Percentiles rank a stretch among this genome's conserved stretches.
phyloP scores from a whole-genome alignment of 2,329 filamentous ascomycete species.

The Neonectria sp. region DNA sequence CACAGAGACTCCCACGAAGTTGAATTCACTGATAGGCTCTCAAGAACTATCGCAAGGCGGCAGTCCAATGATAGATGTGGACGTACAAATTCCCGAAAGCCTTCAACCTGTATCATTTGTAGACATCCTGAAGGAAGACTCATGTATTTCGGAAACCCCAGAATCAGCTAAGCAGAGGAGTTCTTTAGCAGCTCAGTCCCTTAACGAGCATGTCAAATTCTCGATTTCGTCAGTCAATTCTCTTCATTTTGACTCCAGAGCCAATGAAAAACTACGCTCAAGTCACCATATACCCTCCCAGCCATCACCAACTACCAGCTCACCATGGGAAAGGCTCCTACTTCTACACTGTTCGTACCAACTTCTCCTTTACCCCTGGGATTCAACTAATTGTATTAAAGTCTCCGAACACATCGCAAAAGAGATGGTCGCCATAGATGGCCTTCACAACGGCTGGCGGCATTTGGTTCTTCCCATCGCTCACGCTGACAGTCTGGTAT shows the following conservation, averaged over 20 bases:
- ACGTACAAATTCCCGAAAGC: not conserved
- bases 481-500: slow-evolving; percentile 17
- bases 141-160: not conserved
- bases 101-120: not conserved
- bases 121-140: not conserved
- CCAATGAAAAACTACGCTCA: no score
- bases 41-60: not conserved
- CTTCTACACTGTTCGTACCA: not conserved
- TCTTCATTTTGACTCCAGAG: no score
- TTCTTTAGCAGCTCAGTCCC: not conserved
- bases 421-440: slow-evolving; percentile 34
- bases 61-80: not conserved
- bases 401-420: slow-evolving; percentile 27
- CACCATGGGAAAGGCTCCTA: slow-evolving; percentile 14
- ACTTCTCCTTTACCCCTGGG: no score
- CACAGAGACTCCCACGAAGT: no score
- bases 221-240: not conserved
- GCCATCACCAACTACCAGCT: slow-evolving; percentile 15
- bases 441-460: slow-evolving; percentile 33
- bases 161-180: not conserved
- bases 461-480: slow-evolving; percentile 28
- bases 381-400: not conserved
- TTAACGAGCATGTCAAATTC: not conserved
- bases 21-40: not conserved
- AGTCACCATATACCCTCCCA: slow-evolving; percentile 1